Evolutionary conservation across 768 basidiomycete genomes (phyloP).

Genomic region (Roridomyces roridus): DNA sequence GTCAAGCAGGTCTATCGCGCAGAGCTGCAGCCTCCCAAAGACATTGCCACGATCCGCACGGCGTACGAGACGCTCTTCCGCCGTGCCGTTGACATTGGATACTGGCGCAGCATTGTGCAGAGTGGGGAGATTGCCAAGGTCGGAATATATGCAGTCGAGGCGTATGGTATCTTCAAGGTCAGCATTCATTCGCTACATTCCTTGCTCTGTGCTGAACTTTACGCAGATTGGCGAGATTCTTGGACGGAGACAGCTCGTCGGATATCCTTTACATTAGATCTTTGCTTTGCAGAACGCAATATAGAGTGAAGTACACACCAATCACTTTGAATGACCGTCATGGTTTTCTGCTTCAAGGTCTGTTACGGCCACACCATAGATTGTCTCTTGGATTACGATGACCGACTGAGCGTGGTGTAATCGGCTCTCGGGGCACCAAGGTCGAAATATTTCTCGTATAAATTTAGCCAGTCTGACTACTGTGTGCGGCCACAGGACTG

Average conservation of each 20-base stretch:
- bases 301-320: constrained; percentile 5
- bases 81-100: constrained; percentile 60
- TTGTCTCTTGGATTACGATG: no score
- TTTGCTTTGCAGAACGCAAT: background rate
- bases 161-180: constrained; percentile 90
- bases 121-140: constrained; percentile 74
- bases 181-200: constrained; percentile 24
- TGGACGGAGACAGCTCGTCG: constrained; percentile 79
- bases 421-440: no score
- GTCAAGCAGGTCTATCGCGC: constrained; percentile 75
- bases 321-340: no score
- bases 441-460: no score
- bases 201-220: constrained; percentile 1
- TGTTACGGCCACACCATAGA: no score
- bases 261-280: constrained; percentile 72
- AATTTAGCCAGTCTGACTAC: no score
- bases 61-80: constrained; percentile 73
- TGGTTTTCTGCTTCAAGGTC: background rate
- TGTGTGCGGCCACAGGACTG: no score
- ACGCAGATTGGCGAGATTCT: constrained; percentile 85
- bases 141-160: constrained; percentile 81
- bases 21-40: constrained; percentile 76
- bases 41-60: constrained; percentile 54
- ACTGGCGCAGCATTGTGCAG: constrained; percentile 64
- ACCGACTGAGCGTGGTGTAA: no score